Evolutionary conservation across 345 rosid species (phyloP).

Genomic region (Rhizophora apiculata): DNA sequence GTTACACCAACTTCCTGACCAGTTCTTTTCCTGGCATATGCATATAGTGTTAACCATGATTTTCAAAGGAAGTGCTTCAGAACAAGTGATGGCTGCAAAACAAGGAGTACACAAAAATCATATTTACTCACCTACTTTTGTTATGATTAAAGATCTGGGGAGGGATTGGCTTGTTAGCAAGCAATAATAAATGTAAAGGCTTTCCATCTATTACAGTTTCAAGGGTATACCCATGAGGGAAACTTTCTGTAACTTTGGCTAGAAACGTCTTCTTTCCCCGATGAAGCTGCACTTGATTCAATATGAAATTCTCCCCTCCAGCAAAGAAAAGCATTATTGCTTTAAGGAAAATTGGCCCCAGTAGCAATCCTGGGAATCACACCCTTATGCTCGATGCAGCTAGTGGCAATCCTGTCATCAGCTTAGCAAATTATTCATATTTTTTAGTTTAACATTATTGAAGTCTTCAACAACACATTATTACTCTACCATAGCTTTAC

Average conservation of each 20-base stretch:
- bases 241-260: slow-evolving; percentile 73
- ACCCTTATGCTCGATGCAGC: no score
- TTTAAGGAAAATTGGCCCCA: slow-evolving; percentile 1
- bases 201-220: slow-evolving; percentile 88
- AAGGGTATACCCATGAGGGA: slow-evolving; percentile 67
- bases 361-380: not conserved
- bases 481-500: no score
- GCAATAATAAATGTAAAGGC: slow-evolving; percentile 76
- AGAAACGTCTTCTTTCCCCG: slow-evolving; percentile 79
- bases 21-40: slow-evolving; percentile 50
- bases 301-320: slow-evolving; percentile 50
- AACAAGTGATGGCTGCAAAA: not conserved
- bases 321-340: slow-evolving; percentile 20
- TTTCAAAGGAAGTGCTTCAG: not conserved
- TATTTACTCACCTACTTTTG: slow-evolving; percentile 44
- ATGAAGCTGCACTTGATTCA: slow-evolving; percentile 34
- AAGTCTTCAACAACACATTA: no score
- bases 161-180: slow-evolving; percentile 58
- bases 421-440: no score
- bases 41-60: slow-evolving; percentile 14
- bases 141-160: slow-evolving; percentile 28
- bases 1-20: slow-evolving; percentile 31
- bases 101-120: slow-evolving; percentile 10
- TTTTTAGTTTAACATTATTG: no score
- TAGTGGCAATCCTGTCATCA: no score